phyloP scores from a whole-genome alignment of 208 protist genomes.

The Leishmania tropica region DNA sequence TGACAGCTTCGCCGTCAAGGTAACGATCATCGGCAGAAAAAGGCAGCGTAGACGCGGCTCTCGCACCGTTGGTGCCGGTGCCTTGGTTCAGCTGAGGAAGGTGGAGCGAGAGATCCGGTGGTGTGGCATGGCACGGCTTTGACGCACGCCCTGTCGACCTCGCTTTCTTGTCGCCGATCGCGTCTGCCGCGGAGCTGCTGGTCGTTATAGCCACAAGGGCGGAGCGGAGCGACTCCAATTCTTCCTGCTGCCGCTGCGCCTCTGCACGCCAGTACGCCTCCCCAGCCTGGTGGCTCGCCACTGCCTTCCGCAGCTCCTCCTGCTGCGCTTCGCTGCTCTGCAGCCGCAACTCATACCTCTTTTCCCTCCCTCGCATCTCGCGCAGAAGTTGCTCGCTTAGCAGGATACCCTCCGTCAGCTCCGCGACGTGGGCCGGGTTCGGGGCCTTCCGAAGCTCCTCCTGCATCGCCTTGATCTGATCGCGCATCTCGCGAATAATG shows the following conservation, averaged over 20 bases:
- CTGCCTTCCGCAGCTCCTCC: slow-evolving; percentile 9
- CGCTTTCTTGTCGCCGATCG: not conserved
- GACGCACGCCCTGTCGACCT: not conserved
- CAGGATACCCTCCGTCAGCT: slow-evolving; percentile 28
- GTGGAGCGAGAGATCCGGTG: not conserved
- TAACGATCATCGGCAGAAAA: not conserved
- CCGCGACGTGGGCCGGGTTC: slow-evolving; percentile 25
- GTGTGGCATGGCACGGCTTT: not conserved
- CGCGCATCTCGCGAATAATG: slow-evolving; percentile 83
- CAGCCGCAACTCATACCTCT: slow-evolving; percentile 19
- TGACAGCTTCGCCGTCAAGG: not conserved
- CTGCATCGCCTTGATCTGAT: slow-evolving; percentile 55
- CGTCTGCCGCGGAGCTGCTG: not conserved
- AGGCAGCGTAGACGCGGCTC: not conserved
- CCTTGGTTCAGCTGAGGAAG: not conserved
- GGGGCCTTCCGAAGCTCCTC: slow-evolving; percentile 36
- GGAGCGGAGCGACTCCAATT: slow-evolving; percentile 19
- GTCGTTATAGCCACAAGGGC: slow-evolving; percentile 3
- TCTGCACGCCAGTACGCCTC: slow-evolving; percentile 18
- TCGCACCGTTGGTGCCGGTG: not conserved
- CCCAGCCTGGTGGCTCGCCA: slow-evolving; percentile 15
- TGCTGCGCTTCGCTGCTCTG: slow-evolving; percentile 6
- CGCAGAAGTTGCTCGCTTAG: slow-evolving; percentile 24
- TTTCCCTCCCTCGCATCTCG: slow-evolving; percentile 27
- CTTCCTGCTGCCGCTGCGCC: slow-evolving; percentile 15